Conservation (phyloP, 495 filamentous ascomycete genomes). For the Melanomma pulvis-pyrius region DNA sequence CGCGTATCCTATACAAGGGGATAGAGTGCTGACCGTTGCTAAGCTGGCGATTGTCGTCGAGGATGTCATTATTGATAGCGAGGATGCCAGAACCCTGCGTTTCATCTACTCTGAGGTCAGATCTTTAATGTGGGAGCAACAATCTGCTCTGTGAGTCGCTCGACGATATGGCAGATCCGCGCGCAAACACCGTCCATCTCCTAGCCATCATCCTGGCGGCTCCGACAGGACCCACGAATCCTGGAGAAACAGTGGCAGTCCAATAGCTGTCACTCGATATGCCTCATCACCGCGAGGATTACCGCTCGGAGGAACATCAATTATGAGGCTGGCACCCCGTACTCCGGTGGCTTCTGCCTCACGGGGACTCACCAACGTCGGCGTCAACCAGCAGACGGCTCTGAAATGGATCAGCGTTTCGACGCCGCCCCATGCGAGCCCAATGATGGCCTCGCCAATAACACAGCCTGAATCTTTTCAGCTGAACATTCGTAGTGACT, state of each 20-base stretch:
- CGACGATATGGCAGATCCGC: conserved; percentile 6
- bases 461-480: background rate
- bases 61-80: conserved; percentile 11
- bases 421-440: background rate
- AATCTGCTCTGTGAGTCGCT: conserved; percentile 1
- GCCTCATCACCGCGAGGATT: background rate
- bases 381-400: background rate
- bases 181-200: conserved; percentile 9
- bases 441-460: background rate
- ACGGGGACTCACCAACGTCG: background rate
- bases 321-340: conserved; percentile 1
- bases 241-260: background rate
- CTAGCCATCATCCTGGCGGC: background rate
- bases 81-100: conserved; percentile 30
- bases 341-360: conserved; percentile 1
- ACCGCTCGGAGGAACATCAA: background rate
- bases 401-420: background rate
- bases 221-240: background rate
- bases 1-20: background rate
- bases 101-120: conserved; percentile 29
- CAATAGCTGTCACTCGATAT: background rate
- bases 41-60: background rate
- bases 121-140: conserved; percentile 22
- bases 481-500: background rate
- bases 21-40: conserved; percentile 15